These are phyloP conservation scores for Dendrothele bispora DNA, from an alignment of 768 basidiomycete species.

Conservation along the genomic window DNA sequence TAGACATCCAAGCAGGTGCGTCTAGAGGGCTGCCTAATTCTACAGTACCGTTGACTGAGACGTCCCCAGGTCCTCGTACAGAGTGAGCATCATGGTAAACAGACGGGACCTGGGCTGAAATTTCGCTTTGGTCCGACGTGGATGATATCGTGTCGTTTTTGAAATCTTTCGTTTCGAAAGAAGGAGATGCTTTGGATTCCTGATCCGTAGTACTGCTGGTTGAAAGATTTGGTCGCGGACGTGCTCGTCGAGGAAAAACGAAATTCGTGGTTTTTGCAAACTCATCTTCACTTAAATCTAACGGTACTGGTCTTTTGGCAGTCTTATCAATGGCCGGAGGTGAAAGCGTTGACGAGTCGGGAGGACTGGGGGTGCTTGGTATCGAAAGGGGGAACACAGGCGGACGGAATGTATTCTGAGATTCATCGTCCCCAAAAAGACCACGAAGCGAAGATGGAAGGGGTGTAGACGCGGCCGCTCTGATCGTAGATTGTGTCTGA, in stretches of 20 bases:
- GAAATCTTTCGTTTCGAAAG: constrained; percentile 1
- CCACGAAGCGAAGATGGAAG: constrained; percentile 77
- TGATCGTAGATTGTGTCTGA: constrained; percentile 43
- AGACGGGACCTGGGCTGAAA: constrained; percentile 1
- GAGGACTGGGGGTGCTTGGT: constrained; percentile 24
- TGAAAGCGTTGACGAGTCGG: constrained; percentile 24
- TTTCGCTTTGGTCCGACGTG: constrained; percentile 3
- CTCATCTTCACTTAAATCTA: constrained; percentile 33
- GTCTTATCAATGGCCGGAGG: constrained; percentile 36
- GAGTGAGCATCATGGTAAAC: constrained; percentile 19
- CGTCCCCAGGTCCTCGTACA: constrained; percentile 31
- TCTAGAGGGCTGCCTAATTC: neutral
- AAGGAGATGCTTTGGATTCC: constrained; percentile 11
- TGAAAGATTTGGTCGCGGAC: constrained; percentile 31
- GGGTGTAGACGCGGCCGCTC: constrained; percentile 45
- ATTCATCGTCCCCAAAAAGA: constrained; percentile 67
- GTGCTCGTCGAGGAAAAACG: constrained; percentile 46
- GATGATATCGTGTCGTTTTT: constrained; percentile 4
- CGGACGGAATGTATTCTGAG: constrained; percentile 43
- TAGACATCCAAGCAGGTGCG: constrained; percentile 18
- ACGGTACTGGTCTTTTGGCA: constrained; percentile 26
- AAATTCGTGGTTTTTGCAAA: constrained; percentile 51
- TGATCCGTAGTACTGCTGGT: constrained; percentile 25
- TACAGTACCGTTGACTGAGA: constrained; percentile 20
- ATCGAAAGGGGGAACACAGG: constrained; percentile 32